Percentiles rank a stretch among this genome's conserved stretches.
Evolutionary conservation across 2,329 filamentous ascomycete species (phyloP).

Genomic region (Alternaria rosae): DNA sequence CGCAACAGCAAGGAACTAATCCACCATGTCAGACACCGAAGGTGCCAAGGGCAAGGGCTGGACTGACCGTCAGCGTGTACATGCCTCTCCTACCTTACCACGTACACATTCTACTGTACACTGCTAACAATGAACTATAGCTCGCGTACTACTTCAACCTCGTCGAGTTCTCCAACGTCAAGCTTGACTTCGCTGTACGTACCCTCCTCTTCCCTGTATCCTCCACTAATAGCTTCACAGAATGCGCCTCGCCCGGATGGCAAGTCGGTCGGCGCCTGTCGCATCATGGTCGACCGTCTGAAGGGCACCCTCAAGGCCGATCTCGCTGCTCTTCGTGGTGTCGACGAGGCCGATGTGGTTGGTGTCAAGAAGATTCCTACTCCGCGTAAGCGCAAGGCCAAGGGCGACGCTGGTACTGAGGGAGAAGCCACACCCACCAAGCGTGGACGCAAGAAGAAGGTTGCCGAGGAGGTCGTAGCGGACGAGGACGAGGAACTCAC

Average conservation of each 20-base stretch:
- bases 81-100: not conserved
- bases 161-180: slow-evolving; percentile 21
- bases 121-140: slow-evolving; percentile 6
- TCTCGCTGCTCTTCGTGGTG: slow-evolving; percentile 21
- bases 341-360: not conserved
- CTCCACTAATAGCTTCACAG: slow-evolving; percentile 11
- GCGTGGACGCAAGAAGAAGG: slow-evolving; percentile 12
- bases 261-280: slow-evolving; percentile 26
- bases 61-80: slow-evolving; percentile 27
- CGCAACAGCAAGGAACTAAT: not conserved
- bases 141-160: slow-evolving; percentile 22
- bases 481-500: not conserved
- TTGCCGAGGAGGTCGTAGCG: not conserved
- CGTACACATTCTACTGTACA: not conserved
- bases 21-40: slow-evolving; percentile 14
- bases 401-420: slow-evolving; percentile 4
- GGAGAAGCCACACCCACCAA: slow-evolving; percentile 8
- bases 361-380: slow-evolving; percentile 13
- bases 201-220: no score
- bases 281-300: slow-evolving; percentile 29
- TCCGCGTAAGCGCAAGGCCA: slow-evolving; percentile 29
- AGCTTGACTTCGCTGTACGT: slow-evolving; percentile 25
- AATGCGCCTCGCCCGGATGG: slow-evolving; percentile 26
- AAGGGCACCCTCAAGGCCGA: slow-evolving; percentile 25
- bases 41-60: slow-evolving; percentile 15